Conservation (phyloP, 805 yeast genomes). For the Tanozyma kutaoensis region DNA sequence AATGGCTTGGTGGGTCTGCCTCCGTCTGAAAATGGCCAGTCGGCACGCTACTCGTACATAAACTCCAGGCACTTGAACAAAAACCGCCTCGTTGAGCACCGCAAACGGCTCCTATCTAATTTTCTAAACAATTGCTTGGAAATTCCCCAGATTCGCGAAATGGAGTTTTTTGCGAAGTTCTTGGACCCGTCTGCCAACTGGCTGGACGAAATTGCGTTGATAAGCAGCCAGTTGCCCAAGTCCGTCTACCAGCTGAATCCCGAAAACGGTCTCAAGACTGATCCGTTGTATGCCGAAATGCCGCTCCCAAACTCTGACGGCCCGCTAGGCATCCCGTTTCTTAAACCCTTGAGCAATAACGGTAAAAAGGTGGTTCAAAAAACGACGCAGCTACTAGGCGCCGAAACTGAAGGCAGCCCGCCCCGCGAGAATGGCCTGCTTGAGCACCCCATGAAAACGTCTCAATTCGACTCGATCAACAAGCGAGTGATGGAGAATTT, state of each 20-base stretch:
- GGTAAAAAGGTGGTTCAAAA: constrained; percentile 1
- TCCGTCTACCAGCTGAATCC: constrained; percentile 29
- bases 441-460: constrained; percentile 4
- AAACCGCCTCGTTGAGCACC: constrained; percentile 23
- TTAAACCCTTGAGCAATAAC: constrained; percentile 9
- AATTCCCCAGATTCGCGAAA: constrained; percentile 40
- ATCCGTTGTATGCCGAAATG: constrained; percentile 16
- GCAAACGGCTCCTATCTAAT: constrained; percentile 28
- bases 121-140: constrained; percentile 67
- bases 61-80: constrained; percentile 28
- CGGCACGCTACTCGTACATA: constrained; percentile 14
- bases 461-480: constrained; percentile 44
- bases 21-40: constrained; percentile 1
- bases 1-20: constrained; percentile 16
- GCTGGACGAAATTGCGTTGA: constrained; percentile 45
- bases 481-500: constrained; percentile 41
- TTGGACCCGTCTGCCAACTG: constrained; percentile 78
- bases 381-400: constrained; percentile 1
- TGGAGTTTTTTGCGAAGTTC: constrained; percentile 60
- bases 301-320: constrained; percentile 19
- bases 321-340: constrained; percentile 14
- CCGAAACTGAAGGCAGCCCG: constrained; percentile 1
- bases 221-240: constrained; percentile 25
- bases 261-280: constrained; percentile 27
- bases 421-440: neutral